Conservation (phyloP, 257 asterid genomes). For the Lantana camara region DNA sequence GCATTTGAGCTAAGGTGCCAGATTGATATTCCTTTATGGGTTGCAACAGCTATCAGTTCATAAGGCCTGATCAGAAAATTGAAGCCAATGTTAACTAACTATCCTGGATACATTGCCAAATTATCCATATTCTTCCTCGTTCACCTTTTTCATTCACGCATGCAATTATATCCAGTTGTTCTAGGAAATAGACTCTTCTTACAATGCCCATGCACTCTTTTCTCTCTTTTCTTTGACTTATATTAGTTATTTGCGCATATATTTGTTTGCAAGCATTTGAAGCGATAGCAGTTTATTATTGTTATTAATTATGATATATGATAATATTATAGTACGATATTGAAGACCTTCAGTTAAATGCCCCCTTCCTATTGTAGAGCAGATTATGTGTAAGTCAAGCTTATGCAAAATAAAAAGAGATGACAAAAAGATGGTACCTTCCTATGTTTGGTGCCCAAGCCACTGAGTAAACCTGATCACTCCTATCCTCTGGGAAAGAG, state of each 20-base stretch:
- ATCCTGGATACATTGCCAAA: constrained; percentile 6
- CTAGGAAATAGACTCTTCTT: not conserved
- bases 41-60: constrained; percentile 87
- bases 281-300: no score
- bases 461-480: constrained; percentile 67
- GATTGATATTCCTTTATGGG: constrained; percentile 73
- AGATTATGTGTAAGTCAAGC: not conserved
- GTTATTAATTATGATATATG: no score
- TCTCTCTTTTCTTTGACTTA: not conserved
- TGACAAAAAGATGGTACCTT: constrained; percentile 43
- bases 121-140: not conserved
- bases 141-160: not conserved
- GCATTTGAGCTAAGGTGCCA: constrained; percentile 90
- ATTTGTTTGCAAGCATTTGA: no score
- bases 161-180: not conserved
- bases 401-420: not conserved
- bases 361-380: not conserved
- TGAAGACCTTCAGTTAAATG: not conserved
- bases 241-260: no score
- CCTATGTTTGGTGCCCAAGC: constrained; percentile 97
- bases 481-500: constrained; percentile 71
- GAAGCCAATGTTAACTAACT: not conserved
- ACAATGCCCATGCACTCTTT: not conserved
- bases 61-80: constrained; percentile 64
- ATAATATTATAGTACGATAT: not conserved